Conservation (phyloP, 1,139 yeast species). For the Sugiyamaella castrensis region DNA sequence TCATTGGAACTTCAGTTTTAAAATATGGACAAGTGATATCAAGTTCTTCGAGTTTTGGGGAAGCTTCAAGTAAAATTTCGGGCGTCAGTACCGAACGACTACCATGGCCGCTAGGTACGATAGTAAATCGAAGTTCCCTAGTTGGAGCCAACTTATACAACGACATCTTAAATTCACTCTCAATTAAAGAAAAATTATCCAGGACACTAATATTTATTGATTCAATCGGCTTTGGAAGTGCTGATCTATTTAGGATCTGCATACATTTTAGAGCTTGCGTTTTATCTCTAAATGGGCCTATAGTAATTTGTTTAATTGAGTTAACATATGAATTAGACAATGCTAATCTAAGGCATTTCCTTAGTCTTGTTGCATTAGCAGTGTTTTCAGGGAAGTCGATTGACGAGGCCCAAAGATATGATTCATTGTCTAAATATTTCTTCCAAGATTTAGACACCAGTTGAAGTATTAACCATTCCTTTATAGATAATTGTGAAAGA, state of each 20-base stretch:
- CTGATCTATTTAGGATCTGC: neutral
- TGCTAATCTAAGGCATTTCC: neutral
- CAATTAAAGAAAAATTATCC: neutral
- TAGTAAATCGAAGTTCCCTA: neutral
- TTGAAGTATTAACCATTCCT: conserved; percentile 5
- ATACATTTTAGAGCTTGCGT: neutral
- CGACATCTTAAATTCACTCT: neutral
- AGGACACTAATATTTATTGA: neutral
- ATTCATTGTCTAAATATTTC: conserved; percentile 2
- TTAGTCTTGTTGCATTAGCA: neutral
- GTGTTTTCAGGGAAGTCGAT: conserved; percentile 3
- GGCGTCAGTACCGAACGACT: neutral
- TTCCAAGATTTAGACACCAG: conserved; percentile 6
- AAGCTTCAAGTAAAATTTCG: neutral
- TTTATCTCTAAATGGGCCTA: conserved; percentile 2
- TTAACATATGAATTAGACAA: neutral
- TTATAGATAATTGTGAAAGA: neutral
- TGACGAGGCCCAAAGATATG: conserved; percentile 7
- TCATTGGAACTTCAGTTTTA: neutral
- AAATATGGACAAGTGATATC: neutral
- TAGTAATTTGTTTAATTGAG: conserved; percentile 1
- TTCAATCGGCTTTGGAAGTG: neutral
- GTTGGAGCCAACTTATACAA: neutral
- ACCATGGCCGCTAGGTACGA: neutral
- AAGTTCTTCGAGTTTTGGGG: neutral